Percentiles rank a stretch among this genome's conserved stretches.
These are phyloP conservation scores for Takashimella koratensis DNA, from an alignment of 1,284 basidiomycete genomes.

Conservation along the genomic window DNA sequence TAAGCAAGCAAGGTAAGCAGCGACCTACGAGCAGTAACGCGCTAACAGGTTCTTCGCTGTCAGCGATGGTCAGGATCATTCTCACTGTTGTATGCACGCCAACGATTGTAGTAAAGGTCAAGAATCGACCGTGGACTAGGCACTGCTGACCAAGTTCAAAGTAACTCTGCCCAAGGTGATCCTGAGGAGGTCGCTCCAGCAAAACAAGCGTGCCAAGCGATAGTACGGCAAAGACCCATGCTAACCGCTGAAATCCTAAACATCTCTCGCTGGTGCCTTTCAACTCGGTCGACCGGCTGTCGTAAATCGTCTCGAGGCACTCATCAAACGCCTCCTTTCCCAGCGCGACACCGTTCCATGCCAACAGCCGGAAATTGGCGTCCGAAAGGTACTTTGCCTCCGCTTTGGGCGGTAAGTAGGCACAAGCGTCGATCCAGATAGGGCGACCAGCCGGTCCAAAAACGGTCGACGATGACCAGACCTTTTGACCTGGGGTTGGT, in stretches of 20 bases:
- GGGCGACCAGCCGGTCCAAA: not conserved
- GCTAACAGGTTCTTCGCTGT: too few species aligned
- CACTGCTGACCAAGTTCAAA: constrained; percentile 25
- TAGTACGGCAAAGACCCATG: constrained; percentile 26
- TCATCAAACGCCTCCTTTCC: constrained; percentile 15
- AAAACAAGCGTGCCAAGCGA: constrained; percentile 33
- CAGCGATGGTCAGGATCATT: not conserved
- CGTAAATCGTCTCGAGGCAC: constrained; percentile 16
- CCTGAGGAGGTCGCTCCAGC: constrained; percentile 32
- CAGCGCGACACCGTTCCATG: constrained; percentile 22
- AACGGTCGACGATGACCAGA: not conserved
- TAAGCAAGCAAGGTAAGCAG: too few species aligned
- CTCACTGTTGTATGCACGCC: constrained; percentile 25
- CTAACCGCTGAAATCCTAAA: constrained; percentile 20
- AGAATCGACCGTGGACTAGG: constrained; percentile 28
- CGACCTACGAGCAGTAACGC: constrained; percentile 7
- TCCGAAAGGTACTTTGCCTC: constrained; percentile 26
- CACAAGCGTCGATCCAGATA: constrained; percentile 1
- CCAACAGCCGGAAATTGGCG: constrained; percentile 24
- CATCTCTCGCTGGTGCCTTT: constrained; percentile 8
- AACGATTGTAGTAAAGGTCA: constrained; percentile 32
- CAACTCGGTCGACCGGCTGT: not conserved
- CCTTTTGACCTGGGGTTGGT: not conserved
- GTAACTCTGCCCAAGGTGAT: constrained; percentile 28
- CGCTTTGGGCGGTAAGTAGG: constrained; percentile 18